Percentiles rank a stretch among this genome's conserved stretches.
Evolutionary conservation across 1,284 basidiomycete species (phyloP).

Genomic region (Cryptococcus floricola): DNA sequence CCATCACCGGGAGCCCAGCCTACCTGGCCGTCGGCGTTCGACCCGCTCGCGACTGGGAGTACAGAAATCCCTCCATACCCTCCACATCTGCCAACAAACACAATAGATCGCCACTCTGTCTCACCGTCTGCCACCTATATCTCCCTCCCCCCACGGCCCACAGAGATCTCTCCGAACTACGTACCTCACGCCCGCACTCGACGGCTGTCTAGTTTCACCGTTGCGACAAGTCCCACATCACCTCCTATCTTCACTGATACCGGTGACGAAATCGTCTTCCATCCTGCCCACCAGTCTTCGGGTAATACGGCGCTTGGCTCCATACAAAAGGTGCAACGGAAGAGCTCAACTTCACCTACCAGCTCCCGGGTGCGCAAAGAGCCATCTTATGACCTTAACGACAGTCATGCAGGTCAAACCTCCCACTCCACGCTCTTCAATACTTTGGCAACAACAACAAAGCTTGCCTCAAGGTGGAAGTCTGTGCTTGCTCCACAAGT

Average conservation of each 20-base stretch:
- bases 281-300: conserved; percentile 14
- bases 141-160: conserved; percentile 28
- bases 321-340: conserved; percentile 11
- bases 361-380: not conserved
- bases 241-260: conserved; percentile 33
- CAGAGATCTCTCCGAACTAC: conserved; percentile 31
- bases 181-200: conserved; percentile 19
- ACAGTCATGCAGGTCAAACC: not conserved
- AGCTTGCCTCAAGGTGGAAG: conserved; percentile 40
- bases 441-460: conserved; percentile 29
- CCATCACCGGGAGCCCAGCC: not conserved
- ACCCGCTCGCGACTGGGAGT: conserved; percentile 12
- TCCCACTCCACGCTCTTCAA: conserved; percentile 21
- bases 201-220: conserved; percentile 20
- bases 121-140: conserved; percentile 12
- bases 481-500: conserved; percentile 24
- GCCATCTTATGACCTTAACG: too few species aligned
- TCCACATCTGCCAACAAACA: not conserved
- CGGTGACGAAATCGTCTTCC: conserved; percentile 35
- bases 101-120: not conserved
- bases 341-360: not conserved
- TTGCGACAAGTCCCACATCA: conserved; percentile 30
- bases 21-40: not conserved
- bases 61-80: conserved; percentile 3
- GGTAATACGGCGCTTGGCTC: conserved; percentile 6